Evolutionary conservation across 257 asterid species (phyloP), one percentile per base, ranked within the genome.

Genomic region (Schizonepeta tenuifolia): DNA sequence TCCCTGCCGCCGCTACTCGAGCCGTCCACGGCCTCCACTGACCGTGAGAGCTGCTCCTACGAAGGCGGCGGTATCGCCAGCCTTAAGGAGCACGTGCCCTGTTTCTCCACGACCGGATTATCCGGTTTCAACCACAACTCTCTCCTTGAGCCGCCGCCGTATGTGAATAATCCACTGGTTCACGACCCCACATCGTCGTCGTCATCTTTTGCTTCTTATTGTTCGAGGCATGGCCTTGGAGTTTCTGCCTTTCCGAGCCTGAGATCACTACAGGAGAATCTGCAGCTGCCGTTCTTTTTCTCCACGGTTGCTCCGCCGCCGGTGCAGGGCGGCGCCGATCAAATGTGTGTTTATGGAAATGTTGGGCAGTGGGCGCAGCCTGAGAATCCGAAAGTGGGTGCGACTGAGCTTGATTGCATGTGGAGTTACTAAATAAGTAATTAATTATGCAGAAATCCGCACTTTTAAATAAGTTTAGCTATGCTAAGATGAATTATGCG

Each of bases 31-130:
- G 76, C 83, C 69, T 67, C 87, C 8, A 69, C 67, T 3, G 85
- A 82, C 72, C 83, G 22, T 2, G 89, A 81, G 17, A 82, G 84
- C 81, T 79, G 75, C 81, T 82, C 90, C 73, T 82, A 75, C 59
- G 90, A 85, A 76, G 84, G 75, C 58, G 69, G 65, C 67, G 56
- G 56, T 17, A 9, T 21, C 7, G 67, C 69, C 75, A 17, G 67
- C 79, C 20, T 76, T 5, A 82, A 83, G 64, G 96, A 91, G 97
- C 99, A 94, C 97, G 99, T 94, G 97, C 83, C 99, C 99, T 94
- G 99, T 89, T 94, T 94, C 99, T 94, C 99, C 98, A 91, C 85
- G 64, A 22, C 83, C 40, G 54, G 83, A 38, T 46, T 77, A 6
- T 67, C 74, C 21, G 41, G 77, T 70, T 83, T 79, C 85, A 80